Evolutionary conservation across 2,329 filamentous ascomycete genomes (phyloP).

Genomic region (Claviceps fusiformis): DNA sequence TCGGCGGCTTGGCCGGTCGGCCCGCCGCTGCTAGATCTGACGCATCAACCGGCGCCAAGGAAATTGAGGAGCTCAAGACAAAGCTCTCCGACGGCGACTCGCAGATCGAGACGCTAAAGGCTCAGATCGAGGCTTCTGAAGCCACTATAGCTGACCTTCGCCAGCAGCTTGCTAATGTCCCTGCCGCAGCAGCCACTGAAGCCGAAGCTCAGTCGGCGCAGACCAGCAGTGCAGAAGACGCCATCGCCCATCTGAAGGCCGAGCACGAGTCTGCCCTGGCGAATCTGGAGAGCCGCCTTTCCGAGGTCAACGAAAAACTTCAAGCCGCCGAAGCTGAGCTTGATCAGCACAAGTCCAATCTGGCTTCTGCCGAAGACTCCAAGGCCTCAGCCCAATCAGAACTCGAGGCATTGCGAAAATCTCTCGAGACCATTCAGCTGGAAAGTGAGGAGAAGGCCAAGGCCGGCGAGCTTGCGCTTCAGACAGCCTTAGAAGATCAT

Average conservation of each 20-base stretch:
- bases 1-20: slow-evolving; percentile 23
- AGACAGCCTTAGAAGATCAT: slow-evolving; percentile 32
- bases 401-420: slow-evolving; percentile 33
- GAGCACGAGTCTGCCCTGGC: slow-evolving; percentile 36
- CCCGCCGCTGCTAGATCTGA: slow-evolving; percentile 23
- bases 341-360: slow-evolving; percentile 33
- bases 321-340: slow-evolving; percentile 37
- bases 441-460: slow-evolving; percentile 22
- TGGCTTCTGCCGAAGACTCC: slow-evolving; percentile 32
- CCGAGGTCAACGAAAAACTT: slow-evolving; percentile 37
- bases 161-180: slow-evolving; percentile 33
- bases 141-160: slow-evolving; percentile 41
- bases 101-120: slow-evolving; percentile 42
- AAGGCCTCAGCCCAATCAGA: slow-evolving; percentile 36
- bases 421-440: slow-evolving; percentile 30
- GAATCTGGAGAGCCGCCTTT: slow-evolving; percentile 31
- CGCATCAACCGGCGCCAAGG: slow-evolving; percentile 34
- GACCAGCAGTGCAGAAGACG: slow-evolving; percentile 22
- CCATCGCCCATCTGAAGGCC: slow-evolving; percentile 34
- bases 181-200: slow-evolving; percentile 20
- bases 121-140: slow-evolving; percentile 40
- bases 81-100: slow-evolving; percentile 45
- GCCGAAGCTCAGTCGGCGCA: slow-evolving; percentile 28
- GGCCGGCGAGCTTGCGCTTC: slow-evolving; percentile 19
- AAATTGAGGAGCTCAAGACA: slow-evolving; percentile 45